Evolutionary conservation across 495 filamentous ascomycete genomes (phyloP).

Genomic region (Lasiosphaeria miniovina): DNA sequence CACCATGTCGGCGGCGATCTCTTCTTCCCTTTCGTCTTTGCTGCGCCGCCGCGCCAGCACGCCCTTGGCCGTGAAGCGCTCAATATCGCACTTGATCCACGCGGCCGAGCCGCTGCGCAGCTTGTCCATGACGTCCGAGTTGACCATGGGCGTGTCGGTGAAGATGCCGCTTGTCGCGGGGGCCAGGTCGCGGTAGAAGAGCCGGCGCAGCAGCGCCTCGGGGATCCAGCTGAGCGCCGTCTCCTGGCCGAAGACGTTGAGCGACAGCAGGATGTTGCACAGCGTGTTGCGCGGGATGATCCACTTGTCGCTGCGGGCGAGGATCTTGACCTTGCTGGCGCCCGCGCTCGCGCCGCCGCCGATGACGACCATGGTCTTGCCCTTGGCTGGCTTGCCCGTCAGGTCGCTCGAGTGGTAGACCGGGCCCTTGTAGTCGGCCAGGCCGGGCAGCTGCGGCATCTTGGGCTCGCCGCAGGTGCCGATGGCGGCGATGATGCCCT

Average conservation of each 20-base stretch:
- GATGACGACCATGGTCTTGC: slow-evolving; percentile 71
- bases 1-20: slow-evolving; percentile 69
- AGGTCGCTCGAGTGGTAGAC: slow-evolving; percentile 73
- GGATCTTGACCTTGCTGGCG: slow-evolving; percentile 65
- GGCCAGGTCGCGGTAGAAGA: slow-evolving; percentile 85
- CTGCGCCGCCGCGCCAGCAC: slow-evolving; percentile 67
- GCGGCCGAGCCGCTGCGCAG: slow-evolving; percentile 71
- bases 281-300: slow-evolving; percentile 78
- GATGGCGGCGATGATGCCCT: slow-evolving; percentile 72
- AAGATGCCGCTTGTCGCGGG: slow-evolving; percentile 69
- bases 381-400: slow-evolving; percentile 61
- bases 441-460: slow-evolving; percentile 60
- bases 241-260: slow-evolving; percentile 79
- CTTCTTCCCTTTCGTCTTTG: slow-evolving; percentile 59
- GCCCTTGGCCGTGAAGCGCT: slow-evolving; percentile 60
- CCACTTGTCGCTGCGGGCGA: slow-evolving; percentile 83
- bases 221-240: slow-evolving; percentile 73
- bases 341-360: slow-evolving; percentile 75
- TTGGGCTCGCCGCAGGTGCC: slow-evolving; percentile 79
- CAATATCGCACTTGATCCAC: slow-evolving; percentile 79
- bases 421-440: slow-evolving; percentile 63
- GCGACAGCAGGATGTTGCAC: slow-evolving; percentile 66
- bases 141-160: slow-evolving; percentile 84
- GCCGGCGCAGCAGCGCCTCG: slow-evolving; percentile 66
- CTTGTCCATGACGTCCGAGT: slow-evolving; percentile 73